Base-by-base conservation (phyloP, 2,329 filamentous ascomycete species). In the Daldinia sp. region DNA sequence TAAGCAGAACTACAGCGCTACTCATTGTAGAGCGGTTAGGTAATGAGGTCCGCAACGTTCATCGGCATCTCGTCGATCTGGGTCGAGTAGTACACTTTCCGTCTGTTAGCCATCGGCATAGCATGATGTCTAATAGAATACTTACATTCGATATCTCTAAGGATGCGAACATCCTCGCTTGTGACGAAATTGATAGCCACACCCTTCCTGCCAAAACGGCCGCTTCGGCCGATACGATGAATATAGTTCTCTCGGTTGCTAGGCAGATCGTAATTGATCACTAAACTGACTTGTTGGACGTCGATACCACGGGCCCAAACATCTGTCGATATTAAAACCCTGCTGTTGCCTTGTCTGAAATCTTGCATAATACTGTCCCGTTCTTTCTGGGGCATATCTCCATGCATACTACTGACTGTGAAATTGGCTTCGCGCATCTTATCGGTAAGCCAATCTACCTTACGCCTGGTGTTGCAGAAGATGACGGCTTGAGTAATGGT, bases 171-270 rank as follows among this genome's bases (percentile, higher is more conserved):
- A 77, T 99, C 95, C 73, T 99, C 95, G 75, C 92, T 96, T 2
- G 95, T 99, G 70, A 99, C 95, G 75, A 99, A 99, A 83, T 99
- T 99, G 85, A 99, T 99, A 34, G 95, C 95, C 69, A 99, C 95
- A 85, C 95, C 95, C 84, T 99, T 99, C 74, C 95, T 88, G 73
- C 95, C 95, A 74, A 99, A 99, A 71, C 95, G 88, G 72, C 95
- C 95, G 76, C 92, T 95, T 76, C 95, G 89, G 76, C 95, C 95
- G 73, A 99, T 99, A 72, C 95, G 90, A 83, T 99, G 95, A 79
- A 99, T 98, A 80, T 99, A 99, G 83, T 99, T 99, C 81, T 99
- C 95, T 85, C 95, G 93, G 80, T 99, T 98, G 80, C 91, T 95
- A 3, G 95, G 95, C 62, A 99, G 84, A 77, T 99, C 95, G 79